phyloP scores from a whole-genome alignment of 1,284 basidiomycete genomes.

The Heliocybe sulcata region DNA sequence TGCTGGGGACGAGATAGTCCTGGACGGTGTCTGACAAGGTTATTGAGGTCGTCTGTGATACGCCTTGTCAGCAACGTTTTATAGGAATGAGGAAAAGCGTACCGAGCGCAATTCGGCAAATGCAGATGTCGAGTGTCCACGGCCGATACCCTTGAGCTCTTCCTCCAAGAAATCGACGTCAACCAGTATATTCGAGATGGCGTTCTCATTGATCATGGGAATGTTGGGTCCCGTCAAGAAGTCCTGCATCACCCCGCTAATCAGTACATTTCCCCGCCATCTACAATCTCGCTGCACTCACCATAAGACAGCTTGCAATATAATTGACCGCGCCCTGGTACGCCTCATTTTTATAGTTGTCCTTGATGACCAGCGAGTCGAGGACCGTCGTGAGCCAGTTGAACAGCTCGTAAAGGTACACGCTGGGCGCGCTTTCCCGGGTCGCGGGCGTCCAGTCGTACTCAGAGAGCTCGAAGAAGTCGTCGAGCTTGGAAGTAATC shows the following conservation, averaged over 20 bases:
- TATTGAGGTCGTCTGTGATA: slow-evolving; percentile 67
- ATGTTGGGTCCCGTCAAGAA: slow-evolving; percentile 76
- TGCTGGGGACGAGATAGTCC: slow-evolving; percentile 72
- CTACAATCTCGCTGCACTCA: slow-evolving; percentile 19
- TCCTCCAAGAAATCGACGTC: slow-evolving; percentile 84
- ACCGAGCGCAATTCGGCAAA: slow-evolving; percentile 82
- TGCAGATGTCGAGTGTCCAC: slow-evolving; percentile 62
- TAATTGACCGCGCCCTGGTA: slow-evolving; percentile 83
- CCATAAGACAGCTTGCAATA: slow-evolving; percentile 85
- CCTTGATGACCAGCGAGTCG: slow-evolving; percentile 84
- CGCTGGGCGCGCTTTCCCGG: slow-evolving; percentile 73
- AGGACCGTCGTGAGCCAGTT: slow-evolving; percentile 97
- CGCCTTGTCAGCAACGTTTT: slow-evolving; percentile 3
- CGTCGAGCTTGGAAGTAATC: slow-evolving; percentile 91
- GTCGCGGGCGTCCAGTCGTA: slow-evolving; percentile 85
- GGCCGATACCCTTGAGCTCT: slow-evolving; percentile 69
- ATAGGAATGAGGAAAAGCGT: slow-evolving; percentile 18
- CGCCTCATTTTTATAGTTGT: slow-evolving; percentile 80
- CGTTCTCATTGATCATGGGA: slow-evolving; percentile 83
- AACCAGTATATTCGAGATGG: slow-evolving; percentile 73
- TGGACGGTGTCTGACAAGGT: slow-evolving; percentile 68
- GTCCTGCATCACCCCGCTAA: slow-evolving; percentile 37
- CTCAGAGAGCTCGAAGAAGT: slow-evolving; percentile 92
- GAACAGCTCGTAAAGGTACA: slow-evolving; percentile 91
- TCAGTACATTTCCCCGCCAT: slow-evolving; percentile 6